Evolutionary conservation across 768 basidiomycete species (phyloP).

Genomic region (Gymnopilus dilepis): DNA sequence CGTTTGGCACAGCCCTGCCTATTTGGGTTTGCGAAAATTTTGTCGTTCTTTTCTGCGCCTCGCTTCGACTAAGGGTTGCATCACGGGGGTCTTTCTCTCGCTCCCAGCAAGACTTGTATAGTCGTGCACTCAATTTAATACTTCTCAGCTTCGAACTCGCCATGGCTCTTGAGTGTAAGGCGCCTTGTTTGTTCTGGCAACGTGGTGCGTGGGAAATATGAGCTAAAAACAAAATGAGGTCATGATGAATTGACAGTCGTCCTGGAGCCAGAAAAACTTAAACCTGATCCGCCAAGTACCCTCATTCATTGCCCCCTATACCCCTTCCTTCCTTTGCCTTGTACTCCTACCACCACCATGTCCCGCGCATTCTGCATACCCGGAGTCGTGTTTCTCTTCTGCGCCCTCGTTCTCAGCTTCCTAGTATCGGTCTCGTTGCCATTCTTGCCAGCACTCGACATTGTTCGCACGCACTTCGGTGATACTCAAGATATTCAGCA

Average conservation of each 20-base stretch:
- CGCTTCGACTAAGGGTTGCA: too few species aligned
- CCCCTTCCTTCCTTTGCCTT: conserved; percentile 19
- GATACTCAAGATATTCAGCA: conserved; percentile 26
- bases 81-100: too few species aligned
- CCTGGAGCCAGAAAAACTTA: conserved; percentile 5
- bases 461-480: conserved; percentile 61
- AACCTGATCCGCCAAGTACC: conserved; percentile 3
- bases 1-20: neutral
- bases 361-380: conserved; percentile 64
- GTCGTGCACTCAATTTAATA: too few species aligned
- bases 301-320: neutral
- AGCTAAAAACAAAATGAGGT: conserved; percentile 6
- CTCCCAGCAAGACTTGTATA: too few species aligned
- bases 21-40: neutral
- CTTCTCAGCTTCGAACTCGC: too few species aligned
- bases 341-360: conserved; percentile 27
- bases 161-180: too few species aligned
- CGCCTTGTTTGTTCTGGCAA: neutral
- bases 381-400: conserved; percentile 56
- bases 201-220: conserved; percentile 1
- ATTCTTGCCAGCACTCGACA: conserved; percentile 67
- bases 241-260: conserved; percentile 11
- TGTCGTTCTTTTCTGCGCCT: too few species aligned
- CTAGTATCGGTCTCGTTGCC: conserved; percentile 77
- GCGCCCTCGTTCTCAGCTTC: conserved; percentile 69